These are phyloP conservation scores for Aureobasidium mangrovei DNA, from an alignment of 2,329 filamentous ascomycete genomes.

Conservation along the genomic window DNA sequence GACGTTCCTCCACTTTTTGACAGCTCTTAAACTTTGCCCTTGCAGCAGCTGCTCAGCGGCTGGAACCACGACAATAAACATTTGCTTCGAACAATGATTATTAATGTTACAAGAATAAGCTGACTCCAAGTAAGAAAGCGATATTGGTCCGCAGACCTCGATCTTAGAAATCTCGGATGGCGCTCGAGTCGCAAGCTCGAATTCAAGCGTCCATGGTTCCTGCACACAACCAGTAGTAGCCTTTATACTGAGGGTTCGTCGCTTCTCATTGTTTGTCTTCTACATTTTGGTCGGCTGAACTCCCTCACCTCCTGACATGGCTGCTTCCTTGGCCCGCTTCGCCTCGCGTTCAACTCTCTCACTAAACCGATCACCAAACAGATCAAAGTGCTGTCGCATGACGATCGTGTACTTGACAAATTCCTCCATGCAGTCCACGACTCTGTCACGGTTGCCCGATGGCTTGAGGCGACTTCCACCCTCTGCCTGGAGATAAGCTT, in stretches of 20 bases:
- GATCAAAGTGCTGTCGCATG: conserved; percentile 52
- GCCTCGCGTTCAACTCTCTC: conserved; percentile 42
- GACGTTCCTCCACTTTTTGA: no score
- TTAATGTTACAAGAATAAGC: no score
- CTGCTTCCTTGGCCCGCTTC: conserved; percentile 18
- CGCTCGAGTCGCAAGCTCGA: no score
- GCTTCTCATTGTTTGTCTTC: not conserved
- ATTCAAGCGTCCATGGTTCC: no score
- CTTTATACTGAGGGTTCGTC: not conserved
- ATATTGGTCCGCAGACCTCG: no score
- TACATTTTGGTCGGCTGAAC: not conserved
- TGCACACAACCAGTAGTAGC: no score
- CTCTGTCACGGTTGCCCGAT: conserved; percentile 48
- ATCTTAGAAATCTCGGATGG: no score
- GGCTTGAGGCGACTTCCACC: conserved; percentile 45
- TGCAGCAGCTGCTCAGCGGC: no score
- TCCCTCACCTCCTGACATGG: not conserved
- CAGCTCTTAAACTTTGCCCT: no score
- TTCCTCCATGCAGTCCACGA: conserved; percentile 62
- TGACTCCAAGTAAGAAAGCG: no score
- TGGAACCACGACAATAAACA: no score
- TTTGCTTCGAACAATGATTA: no score
- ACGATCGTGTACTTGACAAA: conserved; percentile 60
- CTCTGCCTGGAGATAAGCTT: conserved; percentile 20
- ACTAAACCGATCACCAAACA: conserved; percentile 56